These are phyloP conservation scores for Dactylellina leptospora DNA, from an alignment of 2,329 filamentous ascomycete genomes.

Conservation along the genomic window DNA sequence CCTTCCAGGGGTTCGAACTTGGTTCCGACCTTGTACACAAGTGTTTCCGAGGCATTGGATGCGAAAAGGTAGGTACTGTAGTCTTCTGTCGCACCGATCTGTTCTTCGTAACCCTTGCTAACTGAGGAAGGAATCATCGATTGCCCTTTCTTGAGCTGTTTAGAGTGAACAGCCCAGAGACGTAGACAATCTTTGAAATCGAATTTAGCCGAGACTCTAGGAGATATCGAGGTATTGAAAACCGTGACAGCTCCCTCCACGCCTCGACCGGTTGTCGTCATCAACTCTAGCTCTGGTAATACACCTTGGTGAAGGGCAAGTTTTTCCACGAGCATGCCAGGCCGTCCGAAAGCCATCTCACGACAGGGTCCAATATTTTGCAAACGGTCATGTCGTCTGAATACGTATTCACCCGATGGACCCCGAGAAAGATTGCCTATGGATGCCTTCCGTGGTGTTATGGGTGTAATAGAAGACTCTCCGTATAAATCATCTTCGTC, in stretches of 20 bases:
- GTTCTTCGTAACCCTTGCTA: conserved; percentile 54
- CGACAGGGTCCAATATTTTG: conserved; percentile 81
- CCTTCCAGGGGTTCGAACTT: conserved; percentile 78
- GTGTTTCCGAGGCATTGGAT: conserved; percentile 67
- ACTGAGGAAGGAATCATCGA: conserved; percentile 52
- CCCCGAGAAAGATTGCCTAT: conserved; percentile 58
- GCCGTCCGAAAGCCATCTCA: conserved; percentile 75
- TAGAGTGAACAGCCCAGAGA: conserved; percentile 79
- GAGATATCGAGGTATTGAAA: conserved; percentile 79
- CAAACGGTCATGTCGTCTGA: conserved; percentile 79
- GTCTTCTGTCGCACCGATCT: conserved; percentile 65
- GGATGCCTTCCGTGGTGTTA: conserved; percentile 60
- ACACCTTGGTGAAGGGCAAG: conserved; percentile 65
- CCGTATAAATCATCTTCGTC: conserved; percentile 69
- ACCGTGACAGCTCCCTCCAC: conserved; percentile 75
- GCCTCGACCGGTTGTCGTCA: conserved; percentile 71
- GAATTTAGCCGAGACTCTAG: conserved; percentile 74
- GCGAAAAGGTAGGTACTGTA: conserved; percentile 85
- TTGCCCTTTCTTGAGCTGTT: conserved; percentile 66
- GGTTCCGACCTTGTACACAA: conserved; percentile 69
- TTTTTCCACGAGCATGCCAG: conserved; percentile 61
- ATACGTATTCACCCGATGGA: conserved; percentile 72
- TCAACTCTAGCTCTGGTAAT: conserved; percentile 69
- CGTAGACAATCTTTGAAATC: conserved; percentile 77
- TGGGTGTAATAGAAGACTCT: conserved; percentile 64